Evolutionary conservation across 305 asterid species (phyloP), one percentile per base, ranked within the genome.

Genomic region (Solanum hybrid): DNA sequence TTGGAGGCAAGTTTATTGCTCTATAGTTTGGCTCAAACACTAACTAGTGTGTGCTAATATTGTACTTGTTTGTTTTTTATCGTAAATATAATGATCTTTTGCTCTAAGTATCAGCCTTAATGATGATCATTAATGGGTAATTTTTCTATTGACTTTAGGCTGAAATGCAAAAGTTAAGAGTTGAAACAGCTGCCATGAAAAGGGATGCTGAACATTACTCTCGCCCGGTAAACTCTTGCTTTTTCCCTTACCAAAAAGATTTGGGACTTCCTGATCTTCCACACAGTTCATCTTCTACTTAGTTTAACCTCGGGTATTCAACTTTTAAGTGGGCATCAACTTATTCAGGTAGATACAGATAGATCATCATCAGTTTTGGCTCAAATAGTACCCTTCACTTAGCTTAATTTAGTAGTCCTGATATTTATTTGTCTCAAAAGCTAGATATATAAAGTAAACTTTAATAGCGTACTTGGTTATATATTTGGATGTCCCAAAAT

Each of bases 161-260:
- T 89, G 99, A 97, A 93, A 93, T 95, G 92, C 99, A 98, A 91
- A 98, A 98, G 93, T 95, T 95, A 95, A 95, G 99, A 91, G 98
- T 98, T 91, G 99, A 97, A 95, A 95, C 96, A 95, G 98, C 99
- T 94, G 95, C 99, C 87, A 96, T 98, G 98, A 98, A 95, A 94
- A 94, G 99, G 96, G 99, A 98, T 92, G 98, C 99, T 91, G 99
- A 98, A 93, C 99, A 96, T 92, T 98, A 97, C 90, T 98, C 99
- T 75, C 99, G 98, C 79, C 97, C 97, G 96, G 99, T 97, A 79
- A 79, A 37, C 79, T 37, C 36, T 34, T 79, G 89, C 22, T 33
- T 89, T 72, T 79, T 24, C 84, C 36, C 37, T 39, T 33, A 3
- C 31, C 34, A 6, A 29, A 22, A 38, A 86, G 22, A 39, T 89